Base-by-base conservation (phyloP, 768 basidiomycete genomes). In the Hortiboletus flavorubellus region DNA sequence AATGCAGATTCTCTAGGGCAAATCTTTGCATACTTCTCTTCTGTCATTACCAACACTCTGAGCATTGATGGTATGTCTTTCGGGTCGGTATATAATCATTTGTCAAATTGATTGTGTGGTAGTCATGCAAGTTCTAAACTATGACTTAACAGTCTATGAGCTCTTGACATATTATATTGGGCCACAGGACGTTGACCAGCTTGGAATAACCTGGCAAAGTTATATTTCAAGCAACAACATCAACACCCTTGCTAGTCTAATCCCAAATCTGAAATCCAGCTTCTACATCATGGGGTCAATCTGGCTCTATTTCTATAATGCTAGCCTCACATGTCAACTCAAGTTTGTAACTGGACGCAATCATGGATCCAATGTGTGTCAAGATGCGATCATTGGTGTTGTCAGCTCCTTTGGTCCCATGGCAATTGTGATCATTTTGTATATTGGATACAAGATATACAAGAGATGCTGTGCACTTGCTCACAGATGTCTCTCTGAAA, bases 361-460 rank as follows among this genome's bases (percentile, higher is more conserved):
- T 85, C 9, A 42, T 76, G 0, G 73, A 76, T 68, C 74, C 15
- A 58, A 59, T 18, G 74, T 78, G 15, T 79, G 91, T 12, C 81
- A 88, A 64, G 84, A 94, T 61, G 90, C 91, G 23, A 93, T 96
- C 66, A 94, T 97, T 57, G 93, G 93, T 21, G 92, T 96, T 4
- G 89, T 93, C 59, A 84, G 81, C 39, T 84, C 87, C 3, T 80
- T 96, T 18, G 93, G 92, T 12, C 89, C 81, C 5, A 80, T 94
- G 50, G 85, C 91, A 1, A 66, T 93, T 40, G 63, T 91, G 40
- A 84, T 89, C 35, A 77, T 93, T 33, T 78, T 77, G 16, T 89
- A 84, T 75, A 86, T 95, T 62, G 77, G 83, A 41, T 85, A 83
- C 66, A 81, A 86, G 51, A 81, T 85, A 6, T 74, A 84, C 68